A percentile compares a stretch with the other conserved stretches of the same genome.
Evolutionary conservation across 352 stramenopile genomes (phyloP).

Genomic region (Phytophthora meadii): DNA sequence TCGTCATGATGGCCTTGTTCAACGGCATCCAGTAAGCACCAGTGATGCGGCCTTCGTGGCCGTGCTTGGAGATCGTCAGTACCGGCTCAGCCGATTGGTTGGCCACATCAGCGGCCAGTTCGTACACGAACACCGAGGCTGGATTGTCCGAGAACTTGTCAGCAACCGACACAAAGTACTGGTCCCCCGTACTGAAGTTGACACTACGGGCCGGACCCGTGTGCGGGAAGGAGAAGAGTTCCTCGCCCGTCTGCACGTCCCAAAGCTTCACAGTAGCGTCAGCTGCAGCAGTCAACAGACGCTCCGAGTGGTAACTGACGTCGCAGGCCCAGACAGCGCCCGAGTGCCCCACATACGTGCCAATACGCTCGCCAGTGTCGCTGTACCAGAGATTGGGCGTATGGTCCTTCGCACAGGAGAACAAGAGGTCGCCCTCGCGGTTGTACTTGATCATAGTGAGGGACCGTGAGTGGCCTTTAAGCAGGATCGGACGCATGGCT

Average conservation of each 20-base stretch:
- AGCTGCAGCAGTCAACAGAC: constrained; percentile 95
- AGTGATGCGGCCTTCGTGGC: constrained; percentile 82
- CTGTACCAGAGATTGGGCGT: constrained; percentile 97
- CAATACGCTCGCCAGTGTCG: constrained; percentile 95
- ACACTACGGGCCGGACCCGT: constrained; percentile 84
- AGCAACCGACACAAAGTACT: constrained; percentile 83
- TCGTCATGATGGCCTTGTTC: constrained; percentile 90
- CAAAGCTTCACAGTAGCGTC: constrained; percentile 94
- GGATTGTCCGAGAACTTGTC: constrained; percentile 89
- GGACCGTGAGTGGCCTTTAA: constrained; percentile 99
- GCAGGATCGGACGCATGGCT: constrained; percentile 95
- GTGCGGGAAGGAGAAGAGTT: constrained; percentile 88
- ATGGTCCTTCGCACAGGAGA: constrained; percentile 97
- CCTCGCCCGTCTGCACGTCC: constrained; percentile 90
- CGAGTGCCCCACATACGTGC: constrained; percentile 97
- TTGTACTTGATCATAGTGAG: constrained; percentile 99
- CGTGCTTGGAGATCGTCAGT: constrained; percentile 81
- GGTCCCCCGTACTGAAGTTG: constrained; percentile 89
- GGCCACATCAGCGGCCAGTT: constrained; percentile 67
- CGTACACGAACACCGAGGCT: constrained; percentile 82
- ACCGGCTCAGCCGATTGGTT: constrained; percentile 69
- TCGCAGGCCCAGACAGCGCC: constrained; percentile 98
- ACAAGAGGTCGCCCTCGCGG: constrained; percentile 98
- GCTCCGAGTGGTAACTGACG: constrained; percentile 92
- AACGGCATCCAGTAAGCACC: constrained; percentile 87